Evolutionary conservation across 768 basidiomycete genomes (phyloP), one percentile per base, ranked within the genome.

Genomic region (Rhodosporidiobolus odoratus): DNA sequence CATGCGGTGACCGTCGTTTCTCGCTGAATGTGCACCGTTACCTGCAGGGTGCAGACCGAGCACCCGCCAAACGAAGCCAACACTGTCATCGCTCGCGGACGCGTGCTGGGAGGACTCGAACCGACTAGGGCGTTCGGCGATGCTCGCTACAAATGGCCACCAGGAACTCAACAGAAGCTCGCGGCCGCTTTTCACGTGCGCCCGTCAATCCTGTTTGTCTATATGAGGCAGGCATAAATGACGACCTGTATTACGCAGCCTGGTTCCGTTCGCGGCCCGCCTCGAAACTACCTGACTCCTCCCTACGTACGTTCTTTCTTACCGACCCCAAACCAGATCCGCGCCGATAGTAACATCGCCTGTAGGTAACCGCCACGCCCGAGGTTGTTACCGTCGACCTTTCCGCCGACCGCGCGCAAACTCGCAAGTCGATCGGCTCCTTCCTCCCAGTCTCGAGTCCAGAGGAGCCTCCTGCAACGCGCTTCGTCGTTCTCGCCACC

Each of bases 401-500:
- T 21, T 68, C 80, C 37, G 38, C 64, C 2, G 58, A 60, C 27
- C 12, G 74, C 16, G 21, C 76, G 17, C 66, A 35, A 76, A 77
- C 63, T 32, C 71, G 45, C 38, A 72, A 67, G 50, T 64, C 75
- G 62, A 54, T 50, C 74, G 52, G 74, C 71, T 63, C 69, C 77
- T 77, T 66, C 74, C 74, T 66, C 23, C 75, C 62, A 43, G 65
- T 68, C 53, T 54, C 67, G 23, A n/a, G 41, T 32, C 47, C 62
- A 16, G 58, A 68, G 21, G 58, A 66, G 27, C 62, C 65, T 2
- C 62, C 74, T 5, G 71, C 83, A 21, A 79, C 87, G 32, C 86
- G 87, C 69, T 96, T 96, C 80, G 77, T 96, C 63, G 89, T 96
- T 56, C 85, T 96, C 54, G 92, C 92, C 3, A 96, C 92, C 0